Evolutionary conservation across 139 green algal genomes (phyloP).

Genomic region (Coccomyxa sp.): DNA sequence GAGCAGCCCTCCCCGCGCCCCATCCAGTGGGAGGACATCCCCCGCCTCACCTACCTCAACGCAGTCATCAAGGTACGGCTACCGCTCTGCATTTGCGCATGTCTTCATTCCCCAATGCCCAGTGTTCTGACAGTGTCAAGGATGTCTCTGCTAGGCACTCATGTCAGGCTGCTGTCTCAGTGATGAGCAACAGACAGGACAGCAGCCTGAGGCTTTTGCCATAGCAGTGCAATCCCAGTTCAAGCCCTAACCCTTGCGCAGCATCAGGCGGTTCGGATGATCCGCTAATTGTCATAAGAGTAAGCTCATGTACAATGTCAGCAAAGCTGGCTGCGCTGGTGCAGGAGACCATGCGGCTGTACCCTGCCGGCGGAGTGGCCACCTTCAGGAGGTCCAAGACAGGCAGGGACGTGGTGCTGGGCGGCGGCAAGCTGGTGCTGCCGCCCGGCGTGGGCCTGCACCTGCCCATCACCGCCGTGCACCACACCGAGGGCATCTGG

Average conservation of each 20-base stretch:
- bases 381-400: constrained; percentile 7
- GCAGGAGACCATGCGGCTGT: constrained; percentile 25
- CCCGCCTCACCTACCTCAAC: constrained; percentile 13
- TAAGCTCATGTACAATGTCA: too few species aligned
- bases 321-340: background rate
- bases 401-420: background rate
- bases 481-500: background rate
- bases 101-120: too few species aligned
- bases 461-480: background rate
- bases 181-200: too few species aligned
- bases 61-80: constrained; percentile 13
- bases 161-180: too few species aligned
- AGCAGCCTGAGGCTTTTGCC: too few species aligned
- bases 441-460: background rate
- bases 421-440: background rate
- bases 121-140: too few species aligned
- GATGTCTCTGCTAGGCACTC: too few species aligned
- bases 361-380: constrained; percentile 14
- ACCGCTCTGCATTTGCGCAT: too few species aligned
- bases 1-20: constrained; percentile 4
- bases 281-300: too few species aligned
- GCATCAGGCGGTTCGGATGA: too few species aligned
- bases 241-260: too few species aligned
- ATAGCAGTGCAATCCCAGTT: too few species aligned
- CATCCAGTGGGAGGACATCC: constrained; percentile 11